phyloP scores from a whole-genome alignment of 1,139 yeast species.

The Geotrichum aggregatum region DNA sequence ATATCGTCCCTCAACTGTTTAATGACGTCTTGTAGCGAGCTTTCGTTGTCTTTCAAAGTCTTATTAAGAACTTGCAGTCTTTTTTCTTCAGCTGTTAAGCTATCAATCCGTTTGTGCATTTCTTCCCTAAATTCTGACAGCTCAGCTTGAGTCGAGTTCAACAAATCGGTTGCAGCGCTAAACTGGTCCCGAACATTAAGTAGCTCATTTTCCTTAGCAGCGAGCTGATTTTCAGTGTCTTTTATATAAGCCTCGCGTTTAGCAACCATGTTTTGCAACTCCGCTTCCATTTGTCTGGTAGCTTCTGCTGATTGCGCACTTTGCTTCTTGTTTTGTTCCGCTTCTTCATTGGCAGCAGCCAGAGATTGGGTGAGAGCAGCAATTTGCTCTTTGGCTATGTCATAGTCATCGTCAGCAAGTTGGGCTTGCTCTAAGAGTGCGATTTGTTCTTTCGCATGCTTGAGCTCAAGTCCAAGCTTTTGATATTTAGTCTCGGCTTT shows the following conservation, averaged over 20 bases:
- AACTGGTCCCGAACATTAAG: constrained; percentile 40
- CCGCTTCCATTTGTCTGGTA: constrained; percentile 49
- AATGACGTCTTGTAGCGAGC: constrained; percentile 26
- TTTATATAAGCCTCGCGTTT: constrained; percentile 45
- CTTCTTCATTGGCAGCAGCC: constrained; percentile 44
- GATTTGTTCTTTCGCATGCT: constrained; percentile 41
- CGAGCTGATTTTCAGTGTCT: constrained; percentile 42
- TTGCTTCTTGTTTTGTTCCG: constrained; percentile 48
- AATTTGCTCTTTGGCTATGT: constrained; percentile 34
- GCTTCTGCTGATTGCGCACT: constrained; percentile 51
- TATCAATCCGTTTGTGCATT: constrained; percentile 26
- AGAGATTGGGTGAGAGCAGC: constrained; percentile 41
- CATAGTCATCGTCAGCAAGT: constrained; percentile 30
- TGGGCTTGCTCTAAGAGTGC: constrained; percentile 38
- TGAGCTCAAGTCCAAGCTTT: constrained; percentile 39
- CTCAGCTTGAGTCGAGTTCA: constrained; percentile 24
- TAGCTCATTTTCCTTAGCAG: constrained; percentile 43
- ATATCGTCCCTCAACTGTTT: constrained; percentile 45
- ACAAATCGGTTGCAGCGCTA: constrained; percentile 36
- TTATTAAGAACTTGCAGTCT: constrained; percentile 44
- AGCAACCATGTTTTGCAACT: constrained; percentile 43
- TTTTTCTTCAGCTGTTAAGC: constrained; percentile 37
- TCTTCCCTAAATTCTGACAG: constrained; percentile 25
- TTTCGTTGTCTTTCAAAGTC: constrained; percentile 45
- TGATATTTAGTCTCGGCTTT: constrained; percentile 35